Conservation (phyloP, 139 green algal species). For the Micractinium conductrix region DNA sequence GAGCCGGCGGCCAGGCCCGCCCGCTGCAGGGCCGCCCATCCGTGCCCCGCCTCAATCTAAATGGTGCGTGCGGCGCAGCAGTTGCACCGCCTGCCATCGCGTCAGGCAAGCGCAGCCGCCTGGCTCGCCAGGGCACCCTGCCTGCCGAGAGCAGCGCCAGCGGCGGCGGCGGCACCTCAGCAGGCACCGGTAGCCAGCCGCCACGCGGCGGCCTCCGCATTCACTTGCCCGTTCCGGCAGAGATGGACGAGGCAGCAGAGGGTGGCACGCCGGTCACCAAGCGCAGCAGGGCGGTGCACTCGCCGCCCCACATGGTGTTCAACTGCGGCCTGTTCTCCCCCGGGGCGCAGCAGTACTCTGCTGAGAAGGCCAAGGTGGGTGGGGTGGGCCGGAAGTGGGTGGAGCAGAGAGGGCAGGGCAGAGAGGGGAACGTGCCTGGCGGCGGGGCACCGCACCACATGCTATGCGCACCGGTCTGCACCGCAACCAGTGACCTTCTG, state of each 20-base stretch:
- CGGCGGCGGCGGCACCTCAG: background rate
- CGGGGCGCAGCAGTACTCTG: too few species aligned
- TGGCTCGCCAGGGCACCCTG: background rate
- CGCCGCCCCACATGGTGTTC: constrained; percentile 1
- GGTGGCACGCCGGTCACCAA: background rate
- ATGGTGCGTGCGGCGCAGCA: background rate
- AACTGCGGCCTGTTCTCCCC: background rate
- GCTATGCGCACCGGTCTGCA: too few species aligned
- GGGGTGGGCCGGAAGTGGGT: background rate
- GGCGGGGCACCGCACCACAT: too few species aligned
- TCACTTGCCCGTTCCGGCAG: background rate
- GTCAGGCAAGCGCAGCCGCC: constrained; percentile 10
- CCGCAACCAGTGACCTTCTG: background rate
- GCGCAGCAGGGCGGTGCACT: background rate
- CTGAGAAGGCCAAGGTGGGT: constrained; percentile 1
- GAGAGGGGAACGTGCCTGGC: too few species aligned
- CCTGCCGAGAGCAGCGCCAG: constrained; percentile 15
- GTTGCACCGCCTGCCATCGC: background rate
- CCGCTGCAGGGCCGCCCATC: background rate
- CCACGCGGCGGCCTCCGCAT: background rate
- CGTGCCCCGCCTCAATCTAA: background rate
- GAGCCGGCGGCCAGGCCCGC: too few species aligned
- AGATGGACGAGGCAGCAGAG: background rate
- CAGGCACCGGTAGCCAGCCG: background rate
- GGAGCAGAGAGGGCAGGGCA: background rate